These are phyloP conservation scores for Galium porrigens DNA, from an alignment of 305 asterid species.

Conservation along the genomic window DNA sequence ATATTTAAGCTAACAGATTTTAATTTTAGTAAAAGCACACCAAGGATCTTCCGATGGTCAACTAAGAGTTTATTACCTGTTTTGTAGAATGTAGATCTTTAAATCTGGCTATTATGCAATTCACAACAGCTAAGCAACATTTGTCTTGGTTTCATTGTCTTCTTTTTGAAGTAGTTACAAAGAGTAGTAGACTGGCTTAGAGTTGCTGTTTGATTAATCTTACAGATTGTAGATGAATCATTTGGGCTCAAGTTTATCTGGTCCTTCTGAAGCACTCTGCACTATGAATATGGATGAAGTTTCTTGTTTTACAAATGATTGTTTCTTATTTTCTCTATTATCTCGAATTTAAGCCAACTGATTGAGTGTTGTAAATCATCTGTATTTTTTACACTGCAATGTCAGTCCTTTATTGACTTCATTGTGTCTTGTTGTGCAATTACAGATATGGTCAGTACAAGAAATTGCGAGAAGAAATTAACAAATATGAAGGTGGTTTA, in stretches of 20 bases:
- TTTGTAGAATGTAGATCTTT: neutral
- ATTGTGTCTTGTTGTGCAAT: conserved; percentile 13
- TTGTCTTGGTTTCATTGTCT: neutral
- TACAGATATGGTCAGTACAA: conserved; percentile 69
- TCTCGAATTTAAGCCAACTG: no score
- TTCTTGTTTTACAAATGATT: neutral
- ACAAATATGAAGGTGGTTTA: conserved; percentile 82
- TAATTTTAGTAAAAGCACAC: neutral
- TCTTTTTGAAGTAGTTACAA: neutral
- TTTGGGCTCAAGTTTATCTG: neutral
- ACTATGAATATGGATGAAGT: neutral
- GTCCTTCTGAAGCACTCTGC: neutral
- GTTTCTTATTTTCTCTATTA: neutral
- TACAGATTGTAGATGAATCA: neutral
- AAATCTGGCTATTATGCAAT: neutral
- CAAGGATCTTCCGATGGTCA: neutral
- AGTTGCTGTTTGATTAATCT: neutral
- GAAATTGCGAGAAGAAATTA: conserved; percentile 65
- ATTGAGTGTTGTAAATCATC: neutral
- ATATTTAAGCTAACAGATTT: neutral
- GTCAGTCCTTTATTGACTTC: conserved; percentile 10
- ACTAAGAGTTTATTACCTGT: neutral
- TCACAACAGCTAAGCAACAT: neutral
- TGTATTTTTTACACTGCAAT: neutral
- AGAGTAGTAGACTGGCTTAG: neutral